Conservation (phyloP, 2,329 filamentous ascomycete genomes). For the Colletotrichum sansevieriae region DNA sequence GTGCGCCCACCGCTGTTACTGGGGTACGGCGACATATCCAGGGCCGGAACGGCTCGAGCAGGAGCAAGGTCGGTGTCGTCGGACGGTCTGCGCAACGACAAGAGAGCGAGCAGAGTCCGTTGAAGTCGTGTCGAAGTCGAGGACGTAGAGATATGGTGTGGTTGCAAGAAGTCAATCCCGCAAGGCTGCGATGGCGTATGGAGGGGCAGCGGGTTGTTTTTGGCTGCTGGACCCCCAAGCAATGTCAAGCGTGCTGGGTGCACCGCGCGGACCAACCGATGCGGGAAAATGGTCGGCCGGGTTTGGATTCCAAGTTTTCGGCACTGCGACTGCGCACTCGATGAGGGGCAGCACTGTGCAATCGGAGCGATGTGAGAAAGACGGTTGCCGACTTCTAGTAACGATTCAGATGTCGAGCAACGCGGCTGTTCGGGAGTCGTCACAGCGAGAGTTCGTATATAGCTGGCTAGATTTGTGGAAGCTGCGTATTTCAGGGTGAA, state of each 20-base stretch:
- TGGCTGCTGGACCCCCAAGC: slow-evolving; percentile 14
- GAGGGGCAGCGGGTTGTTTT: slow-evolving; percentile 33
- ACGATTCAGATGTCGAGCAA: slow-evolving; percentile 4
- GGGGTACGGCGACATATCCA: slow-evolving; percentile 75
- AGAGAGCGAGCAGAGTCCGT: slow-evolving; percentile 29
- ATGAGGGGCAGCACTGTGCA: slow-evolving; percentile 27
- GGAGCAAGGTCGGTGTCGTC: slow-evolving; percentile 13
- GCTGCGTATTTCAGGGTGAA: slow-evolving; percentile 35
- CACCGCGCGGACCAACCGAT: slow-evolving; percentile 23
- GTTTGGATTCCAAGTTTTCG: slow-evolving; percentile 27
- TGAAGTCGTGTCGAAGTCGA: slow-evolving; percentile 14
- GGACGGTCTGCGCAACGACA: slow-evolving; percentile 7
- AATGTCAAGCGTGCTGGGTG: slow-evolving; percentile 19
- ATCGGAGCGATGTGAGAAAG: slow-evolving; percentile 9
- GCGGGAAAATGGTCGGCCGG: slow-evolving; percentile 18
- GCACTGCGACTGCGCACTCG: slow-evolving; percentile 1
- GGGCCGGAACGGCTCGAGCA: slow-evolving; percentile 26
- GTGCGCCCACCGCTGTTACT: slow-evolving; percentile 78
- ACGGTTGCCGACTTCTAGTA: neutral
- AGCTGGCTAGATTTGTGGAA: neutral
- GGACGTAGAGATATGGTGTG: slow-evolving; percentile 38
- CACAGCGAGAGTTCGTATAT: slow-evolving; percentile 13
- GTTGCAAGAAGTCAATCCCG: slow-evolving; percentile 26
- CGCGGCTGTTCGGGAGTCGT: slow-evolving; percentile 7
- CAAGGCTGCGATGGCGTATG: slow-evolving; percentile 30